Conservation (phyloP, 2,329 filamentous ascomycete species). For the Fonsecaea multimorphosa region DNA sequence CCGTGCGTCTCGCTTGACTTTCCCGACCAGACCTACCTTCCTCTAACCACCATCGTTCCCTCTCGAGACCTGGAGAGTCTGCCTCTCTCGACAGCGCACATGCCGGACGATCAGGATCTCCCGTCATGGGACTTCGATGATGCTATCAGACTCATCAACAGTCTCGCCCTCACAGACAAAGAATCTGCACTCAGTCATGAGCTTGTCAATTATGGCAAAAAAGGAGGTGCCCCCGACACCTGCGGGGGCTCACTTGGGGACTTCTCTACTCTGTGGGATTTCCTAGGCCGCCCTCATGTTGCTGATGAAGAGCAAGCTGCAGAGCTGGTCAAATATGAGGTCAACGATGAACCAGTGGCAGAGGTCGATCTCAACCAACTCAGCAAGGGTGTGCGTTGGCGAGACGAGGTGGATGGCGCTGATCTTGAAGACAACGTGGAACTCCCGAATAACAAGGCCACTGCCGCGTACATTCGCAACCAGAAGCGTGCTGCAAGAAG, state of each 20-base stretch:
- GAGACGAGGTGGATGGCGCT: conserved; percentile 42
- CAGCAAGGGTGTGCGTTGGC: conserved; percentile 43
- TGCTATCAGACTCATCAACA: conserved; percentile 52
- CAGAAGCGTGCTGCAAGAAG: conserved; percentile 39
- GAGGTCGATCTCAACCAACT: conserved; percentile 33
- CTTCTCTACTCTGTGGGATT: conserved; percentile 52
- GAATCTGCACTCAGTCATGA: conserved; percentile 3
- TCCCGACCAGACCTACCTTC: conserved; percentile 23
- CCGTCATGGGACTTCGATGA: conserved; percentile 53
- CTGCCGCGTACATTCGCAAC: conserved; percentile 36
- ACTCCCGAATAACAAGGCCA: conserved; percentile 18
- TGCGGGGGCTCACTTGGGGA: conserved; percentile 48
- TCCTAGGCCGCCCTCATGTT: conserved; percentile 39
- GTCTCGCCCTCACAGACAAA: conserved; percentile 29
- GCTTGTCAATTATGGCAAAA: neutral
- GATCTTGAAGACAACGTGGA: conserved; percentile 43
- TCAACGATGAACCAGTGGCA: conserved; percentile 31
- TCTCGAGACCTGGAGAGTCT: conserved; percentile 12
- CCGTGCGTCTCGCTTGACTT: conserved; percentile 7
- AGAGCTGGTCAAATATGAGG: conserved; percentile 31
- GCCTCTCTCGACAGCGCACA: conserved; percentile 21
- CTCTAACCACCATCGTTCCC: conserved; percentile 26
- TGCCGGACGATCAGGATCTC: conserved; percentile 29
- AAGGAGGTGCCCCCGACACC: conserved; percentile 24
- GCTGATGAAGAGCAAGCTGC: conserved; percentile 17